Evolutionary conservation across 805 yeast species (phyloP).

Genomic region (Hanseniaspora lindneri): DNA sequence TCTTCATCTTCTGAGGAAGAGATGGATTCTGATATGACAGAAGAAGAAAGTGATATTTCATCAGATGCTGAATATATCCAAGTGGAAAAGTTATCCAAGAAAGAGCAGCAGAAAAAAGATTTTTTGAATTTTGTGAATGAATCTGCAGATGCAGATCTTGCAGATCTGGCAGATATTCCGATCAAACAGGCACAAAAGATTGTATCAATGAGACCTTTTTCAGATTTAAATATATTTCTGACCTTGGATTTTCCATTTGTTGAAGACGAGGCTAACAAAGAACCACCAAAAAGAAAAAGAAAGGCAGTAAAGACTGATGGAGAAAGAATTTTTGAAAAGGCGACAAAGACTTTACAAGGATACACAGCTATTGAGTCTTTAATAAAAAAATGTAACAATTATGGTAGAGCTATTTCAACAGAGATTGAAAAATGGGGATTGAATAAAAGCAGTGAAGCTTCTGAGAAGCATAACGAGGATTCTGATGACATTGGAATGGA

Average conservation of each 20-base stretch:
- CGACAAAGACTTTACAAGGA: conserved; percentile 63
- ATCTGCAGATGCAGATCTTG: conserved; percentile 61
- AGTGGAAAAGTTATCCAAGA: conserved; percentile 20
- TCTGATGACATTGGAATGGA: conserved; percentile 30
- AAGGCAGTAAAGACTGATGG: conserved; percentile 49
- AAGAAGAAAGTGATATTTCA: conserved; percentile 36
- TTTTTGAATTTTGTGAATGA: conserved; percentile 67
- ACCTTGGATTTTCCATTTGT: conserved; percentile 40
- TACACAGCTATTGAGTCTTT: conserved; percentile 92
- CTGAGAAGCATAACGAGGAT: no score
- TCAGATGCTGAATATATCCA: conserved; percentile 26
- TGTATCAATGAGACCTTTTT: conserved; percentile 60
- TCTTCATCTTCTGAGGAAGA: conserved; percentile 20
- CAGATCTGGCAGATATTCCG: conserved; percentile 65
- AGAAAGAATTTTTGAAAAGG: conserved; percentile 57
- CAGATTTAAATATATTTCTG: conserved; percentile 46
- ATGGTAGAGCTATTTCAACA: conserved; percentile 55
- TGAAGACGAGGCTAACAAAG: conserved; percentile 23
- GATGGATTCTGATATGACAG: conserved; percentile 22
- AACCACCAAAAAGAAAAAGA: conserved; percentile 14
- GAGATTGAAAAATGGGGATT: conserved; percentile 86
- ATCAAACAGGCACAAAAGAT: conserved; percentile 54
- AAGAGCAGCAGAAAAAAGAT: conserved; percentile 44
- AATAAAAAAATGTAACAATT: conserved; percentile 67
- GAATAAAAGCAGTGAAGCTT: conserved; percentile 27